A percentile compares a stretch with the other conserved stretches of the same genome.
phyloP scores from a whole-genome alignment of 2,329 filamentous ascomycete genomes.

The Colletotrichum endophyticum region DNA sequence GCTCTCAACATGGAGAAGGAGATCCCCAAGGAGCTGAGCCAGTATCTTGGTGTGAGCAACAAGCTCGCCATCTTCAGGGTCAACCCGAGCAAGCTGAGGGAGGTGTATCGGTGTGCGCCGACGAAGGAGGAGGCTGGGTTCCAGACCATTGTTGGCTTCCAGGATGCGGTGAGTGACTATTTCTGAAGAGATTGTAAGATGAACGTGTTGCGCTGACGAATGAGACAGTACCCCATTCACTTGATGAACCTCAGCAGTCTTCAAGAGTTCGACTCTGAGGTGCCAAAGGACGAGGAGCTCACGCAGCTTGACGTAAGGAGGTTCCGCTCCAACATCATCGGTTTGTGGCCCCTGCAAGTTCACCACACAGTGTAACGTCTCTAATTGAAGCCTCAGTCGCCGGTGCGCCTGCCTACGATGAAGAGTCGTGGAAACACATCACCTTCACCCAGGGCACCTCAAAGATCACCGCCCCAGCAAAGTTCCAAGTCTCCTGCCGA shows the following conservation, averaged over 20 bases:
- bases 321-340: conserved; percentile 76
- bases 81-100: conserved; percentile 59
- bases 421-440: conserved; percentile 73
- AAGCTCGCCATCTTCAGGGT: conserved; percentile 72
- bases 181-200: neutral
- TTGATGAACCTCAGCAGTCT: conserved; percentile 70
- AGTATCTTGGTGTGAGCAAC: conserved; percentile 71
- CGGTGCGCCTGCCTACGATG: conserved; percentile 67
- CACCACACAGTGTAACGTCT: neutral
- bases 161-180: conserved; percentile 64
- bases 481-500: conserved; percentile 65
- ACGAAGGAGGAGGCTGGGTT: conserved; percentile 63
- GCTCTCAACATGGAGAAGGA: conserved; percentile 65
- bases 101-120: conserved; percentile 67
- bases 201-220: neutral
- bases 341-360: conserved; percentile 38
- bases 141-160: conserved; percentile 70
- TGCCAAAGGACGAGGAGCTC: conserved; percentile 54
- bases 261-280: conserved; percentile 60
- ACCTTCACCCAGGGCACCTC: conserved; percentile 53
- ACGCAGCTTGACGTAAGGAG: conserved; percentile 63
- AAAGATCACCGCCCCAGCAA: conserved; percentile 47
- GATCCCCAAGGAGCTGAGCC: conserved; percentile 64
- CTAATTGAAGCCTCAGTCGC: conserved; percentile 48
- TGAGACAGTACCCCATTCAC: conserved; percentile 68